Base-by-base conservation (phyloP, 164 flowering plant species). In the Cinnamomum chago region DNA sequence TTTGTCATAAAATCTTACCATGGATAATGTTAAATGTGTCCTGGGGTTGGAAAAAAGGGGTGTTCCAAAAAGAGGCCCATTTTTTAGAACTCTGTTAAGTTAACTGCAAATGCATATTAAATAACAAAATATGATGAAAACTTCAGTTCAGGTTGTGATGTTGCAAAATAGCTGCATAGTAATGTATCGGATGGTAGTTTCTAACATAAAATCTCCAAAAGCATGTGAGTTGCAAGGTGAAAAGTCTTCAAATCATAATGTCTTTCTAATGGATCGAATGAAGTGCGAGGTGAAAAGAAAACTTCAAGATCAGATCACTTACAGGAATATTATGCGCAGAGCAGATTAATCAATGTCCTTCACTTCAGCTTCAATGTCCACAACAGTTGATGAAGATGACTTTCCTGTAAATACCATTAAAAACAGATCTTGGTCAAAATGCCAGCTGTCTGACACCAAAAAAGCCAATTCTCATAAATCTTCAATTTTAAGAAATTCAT, bases 331-430 rank as follows among this genome's bases (percentile, higher is more conserved):
- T 14, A 2, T 33, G 24, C 23, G 68, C 27, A 67, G 33, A 17
- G 20, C 1, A 52, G 23, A 76, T 92, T 85, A 92, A 24, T 93
- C 97, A 20, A 82, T 88, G 81, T 93, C 98, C 79, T 81, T 90
- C 55, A 93, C 79, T 80, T 93, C 97, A 28, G 97, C 98, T 88
- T 92, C 98, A 70, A 93, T 79, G 79, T 92, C 98, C 47, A 93
- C 94, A 72, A 93, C 80, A 22, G 15, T 67, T 25, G 66, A 55
- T 20, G 96, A 84, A 58, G 87, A 83, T 10, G 83, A 66, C 74
- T 80, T 89, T 72, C 86, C 93, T 89, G 83, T 35, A 50, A 23
- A 24, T 25, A 52, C 20, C 70, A 67, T 50, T 27, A n/a, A 17
- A 5, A 6, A 74, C 4, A 67, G 27, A 28, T 14, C 7, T 25